Conservation (phyloP, 192 early-diverging fungal species). For the Ramicandelaber brevisporus region DNA sequence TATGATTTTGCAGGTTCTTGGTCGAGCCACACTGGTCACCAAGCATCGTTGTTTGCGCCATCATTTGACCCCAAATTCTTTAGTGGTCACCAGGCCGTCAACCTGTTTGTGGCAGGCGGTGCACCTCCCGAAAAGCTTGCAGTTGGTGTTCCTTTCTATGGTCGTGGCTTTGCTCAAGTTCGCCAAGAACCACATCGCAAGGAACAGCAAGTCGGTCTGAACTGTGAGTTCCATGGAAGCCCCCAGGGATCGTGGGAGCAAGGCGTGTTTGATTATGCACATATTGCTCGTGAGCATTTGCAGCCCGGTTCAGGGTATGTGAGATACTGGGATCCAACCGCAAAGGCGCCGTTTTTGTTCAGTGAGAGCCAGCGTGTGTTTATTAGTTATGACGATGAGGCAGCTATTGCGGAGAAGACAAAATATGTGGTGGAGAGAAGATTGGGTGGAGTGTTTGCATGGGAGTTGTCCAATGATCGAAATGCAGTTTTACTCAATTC, state of each 20-base stretch:
- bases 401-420: constrained; percentile 34
- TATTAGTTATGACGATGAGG: constrained; percentile 57
- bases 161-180: constrained; percentile 76
- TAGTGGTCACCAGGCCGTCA: constrained; percentile 35
- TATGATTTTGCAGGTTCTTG: constrained; percentile 55
- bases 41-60: constrained; percentile 51
- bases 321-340: constrained; percentile 49
- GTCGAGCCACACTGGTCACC: constrained; percentile 48
- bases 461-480: constrained; percentile 36
- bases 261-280: constrained; percentile 78
- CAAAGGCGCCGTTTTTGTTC: constrained; percentile 62
- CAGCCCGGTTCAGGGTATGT: constrained; percentile 24
- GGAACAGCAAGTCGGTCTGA: constrained; percentile 18
- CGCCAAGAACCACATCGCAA: constrained; percentile 16
- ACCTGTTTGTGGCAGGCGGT: constrained; percentile 36
- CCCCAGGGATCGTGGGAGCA: constrained; percentile 67
- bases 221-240: constrained; percentile 34
- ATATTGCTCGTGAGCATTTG: constrained; percentile 18
- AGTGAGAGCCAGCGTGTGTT: constrained; percentile 34
- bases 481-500: too few species aligned
- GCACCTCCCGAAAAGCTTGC: constrained; percentile 66
- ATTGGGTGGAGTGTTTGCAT: constrained; percentile 55
- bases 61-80: constrained; percentile 28
- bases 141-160: constrained; percentile 78
- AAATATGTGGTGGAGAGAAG: constrained; percentile 24